Base-by-base conservation (phyloP, 768 basidiomycete species). In the Mycena pura region DNA sequence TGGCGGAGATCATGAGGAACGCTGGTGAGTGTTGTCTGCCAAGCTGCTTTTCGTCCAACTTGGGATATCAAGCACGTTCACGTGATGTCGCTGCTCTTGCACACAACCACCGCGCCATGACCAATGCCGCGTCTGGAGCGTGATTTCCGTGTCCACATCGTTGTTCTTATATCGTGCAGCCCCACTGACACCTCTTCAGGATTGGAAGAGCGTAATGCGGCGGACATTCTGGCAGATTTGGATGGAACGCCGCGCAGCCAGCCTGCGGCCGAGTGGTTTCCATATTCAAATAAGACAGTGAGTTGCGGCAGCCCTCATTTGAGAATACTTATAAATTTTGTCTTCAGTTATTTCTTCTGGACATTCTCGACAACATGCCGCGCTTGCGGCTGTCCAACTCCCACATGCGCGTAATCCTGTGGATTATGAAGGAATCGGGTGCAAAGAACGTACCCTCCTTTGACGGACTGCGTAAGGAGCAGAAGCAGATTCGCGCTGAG, bases 361-460 rank as follows among this genome's bases (percentile, higher is more conserved):
- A 57, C 38, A 48, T 27, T 22, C 19, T 57, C 11, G 55, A 45
- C 43, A 57, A 57, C 24, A 19, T 57, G 8, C 44, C 44, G 11
- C 55, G 55, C 5, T 44, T 57, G 9, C 41, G 55, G 7, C 19
- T 57, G 7, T 57, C 55, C 9, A 43, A 25, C 22, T 57, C 55
- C 6, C 28, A 27, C 13, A 57, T 57, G 55, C 41, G 45, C n/a
- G 55, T 55, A 14, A 13, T 55, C 17, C 53, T 55, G 13, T 55
- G 53, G 53, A 45, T 55, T 22, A 6, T 55, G 38, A 32, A 36
- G 19, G 53, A 55, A 24, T 17, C 27, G 9, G 40, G 40, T 14
- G 10, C 13, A 6, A 21, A 27, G 19, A 25, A 55, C 31, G 53
- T 55, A 8, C 53, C 53, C 7, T 55, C 53, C 15, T 44, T 55